Evolutionary conservation across 192 early-diverging fungal genomes (phyloP).

Genomic region (Backusella circina): DNA sequence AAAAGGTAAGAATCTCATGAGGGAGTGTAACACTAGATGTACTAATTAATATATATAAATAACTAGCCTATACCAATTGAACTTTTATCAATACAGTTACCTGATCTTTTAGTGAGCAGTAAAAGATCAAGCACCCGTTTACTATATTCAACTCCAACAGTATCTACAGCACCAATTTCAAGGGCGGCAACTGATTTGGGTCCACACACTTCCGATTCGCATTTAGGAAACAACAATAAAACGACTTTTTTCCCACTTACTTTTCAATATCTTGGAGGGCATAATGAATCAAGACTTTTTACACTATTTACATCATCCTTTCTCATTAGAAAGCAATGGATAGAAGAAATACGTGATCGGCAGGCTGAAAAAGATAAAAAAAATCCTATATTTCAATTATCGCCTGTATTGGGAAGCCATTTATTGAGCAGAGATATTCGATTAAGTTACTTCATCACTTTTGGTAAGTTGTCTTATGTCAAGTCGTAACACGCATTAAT

Average conservation of each 20-base stretch:
- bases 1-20: slow-evolving; percentile 29
- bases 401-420: slow-evolving; percentile 40
- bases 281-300: slow-evolving; percentile 40
- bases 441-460: slow-evolving; percentile 53
- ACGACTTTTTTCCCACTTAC: slow-evolving; percentile 68
- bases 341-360: slow-evolving; percentile 72
- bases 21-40: background rate
- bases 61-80: slow-evolving; percentile 75
- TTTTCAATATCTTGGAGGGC: slow-evolving; percentile 69
- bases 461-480: slow-evolving; percentile 31
- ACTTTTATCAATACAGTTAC: slow-evolving; percentile 52
- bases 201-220: background rate
- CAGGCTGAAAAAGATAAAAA: slow-evolving; percentile 40
- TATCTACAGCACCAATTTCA: slow-evolving; percentile 12
- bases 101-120: background rate
- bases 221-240: background rate
- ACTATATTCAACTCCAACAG: slow-evolving; percentile 10
- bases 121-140: slow-evolving; percentile 18
- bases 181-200: slow-evolving; percentile 23
- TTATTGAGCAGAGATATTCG: slow-evolving; percentile 40
- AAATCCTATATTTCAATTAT: slow-evolving; percentile 48
- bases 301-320: slow-evolving; percentile 72
- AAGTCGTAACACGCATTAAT: background rate
- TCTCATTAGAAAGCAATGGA: slow-evolving; percentile 77
- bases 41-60: background rate